Conservation (phyloP, 2,329 filamentous ascomycete genomes). For the Nigrospora osmanthi region DNA sequence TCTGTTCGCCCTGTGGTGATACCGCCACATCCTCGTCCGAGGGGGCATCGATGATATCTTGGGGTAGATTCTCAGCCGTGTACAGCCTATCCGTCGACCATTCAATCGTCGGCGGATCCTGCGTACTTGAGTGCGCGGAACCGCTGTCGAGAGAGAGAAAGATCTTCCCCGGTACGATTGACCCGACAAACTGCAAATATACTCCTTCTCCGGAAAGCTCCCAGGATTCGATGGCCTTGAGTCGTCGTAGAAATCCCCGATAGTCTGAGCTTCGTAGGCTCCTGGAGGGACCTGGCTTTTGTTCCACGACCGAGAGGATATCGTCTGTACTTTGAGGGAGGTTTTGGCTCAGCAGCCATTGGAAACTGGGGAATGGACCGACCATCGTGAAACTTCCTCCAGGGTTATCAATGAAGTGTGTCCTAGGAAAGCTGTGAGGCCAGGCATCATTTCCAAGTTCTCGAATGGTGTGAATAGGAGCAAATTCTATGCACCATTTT, state of each 20-base stretch:
- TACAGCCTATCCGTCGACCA: conserved; percentile 32
- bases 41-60: conserved; percentile 21
- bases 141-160: conserved; percentile 29
- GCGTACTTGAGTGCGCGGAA: conserved; percentile 12
- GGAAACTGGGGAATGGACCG: conserved; percentile 1
- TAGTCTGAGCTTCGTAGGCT: conserved; percentile 12
- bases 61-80: conserved; percentile 32
- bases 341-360: conserved; percentile 8
- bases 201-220: conserved; percentile 32
- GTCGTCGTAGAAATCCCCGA: conserved; percentile 14
- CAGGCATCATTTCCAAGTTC: conserved; percentile 1
- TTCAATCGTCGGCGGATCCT: conserved; percentile 15
- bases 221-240: conserved; percentile 33
- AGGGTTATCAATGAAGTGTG: neutral
- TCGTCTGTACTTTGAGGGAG: conserved; percentile 14
- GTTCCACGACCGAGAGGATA: conserved; percentile 10
- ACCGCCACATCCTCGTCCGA: conserved; percentile 22
- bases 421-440: conserved; percentile 1
- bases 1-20: conserved; percentile 5
- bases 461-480: neutral
- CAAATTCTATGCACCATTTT: neutral
- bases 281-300: conserved; percentile 6
- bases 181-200: conserved; percentile 22
- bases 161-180: conserved; percentile 25
- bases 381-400: conserved; percentile 3